A percentile compares a stretch with the other conserved stretches of the same genome.
Evolutionary conservation across 331 rosid species (phyloP).

Genomic region (Saraca asoca): DNA sequence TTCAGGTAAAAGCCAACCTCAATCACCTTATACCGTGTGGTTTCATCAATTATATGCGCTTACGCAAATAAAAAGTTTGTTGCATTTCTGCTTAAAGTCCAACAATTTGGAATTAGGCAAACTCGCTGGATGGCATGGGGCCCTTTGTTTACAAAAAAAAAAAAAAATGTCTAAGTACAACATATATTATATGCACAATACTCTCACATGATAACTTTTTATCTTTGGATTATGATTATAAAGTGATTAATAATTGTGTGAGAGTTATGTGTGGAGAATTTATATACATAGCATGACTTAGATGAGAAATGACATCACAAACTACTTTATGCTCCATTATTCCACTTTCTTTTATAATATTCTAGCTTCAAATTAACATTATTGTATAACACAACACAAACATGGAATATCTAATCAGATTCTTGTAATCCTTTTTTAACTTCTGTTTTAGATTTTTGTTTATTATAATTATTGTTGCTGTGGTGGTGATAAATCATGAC

Average conservation of each 20-base stretch:
- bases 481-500: background rate
- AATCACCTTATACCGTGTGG: slow-evolving; percentile 19
- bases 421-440: background rate
- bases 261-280: too few species aligned
- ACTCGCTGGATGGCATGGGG: slow-evolving; percentile 22
- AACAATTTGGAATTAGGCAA: slow-evolving; percentile 15
- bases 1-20: slow-evolving; percentile 62
- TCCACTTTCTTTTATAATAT: slow-evolving; percentile 12
- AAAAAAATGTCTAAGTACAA: too few species aligned
- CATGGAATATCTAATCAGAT: slow-evolving; percentile 31
- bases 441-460: slow-evolving; percentile 12
- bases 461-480: background rate
- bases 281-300: too few species aligned
- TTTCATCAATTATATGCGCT: slow-evolving; percentile 7
- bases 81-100: slow-evolving; percentile 10
- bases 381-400: background rate
- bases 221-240: too few species aligned
- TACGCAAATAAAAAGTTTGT: slow-evolving; percentile 19
- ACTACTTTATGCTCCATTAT: slow-evolving; percentile 24
- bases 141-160: slow-evolving; percentile 26
- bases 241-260: too few species aligned
- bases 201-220: too few species aligned
- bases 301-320: slow-evolving; percentile 2
- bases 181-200: too few species aligned
- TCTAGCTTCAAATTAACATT: slow-evolving; percentile 6